phyloP scores from a whole-genome alignment of 176 grass and related monocot genomes.

The Canna indica region DNA sequence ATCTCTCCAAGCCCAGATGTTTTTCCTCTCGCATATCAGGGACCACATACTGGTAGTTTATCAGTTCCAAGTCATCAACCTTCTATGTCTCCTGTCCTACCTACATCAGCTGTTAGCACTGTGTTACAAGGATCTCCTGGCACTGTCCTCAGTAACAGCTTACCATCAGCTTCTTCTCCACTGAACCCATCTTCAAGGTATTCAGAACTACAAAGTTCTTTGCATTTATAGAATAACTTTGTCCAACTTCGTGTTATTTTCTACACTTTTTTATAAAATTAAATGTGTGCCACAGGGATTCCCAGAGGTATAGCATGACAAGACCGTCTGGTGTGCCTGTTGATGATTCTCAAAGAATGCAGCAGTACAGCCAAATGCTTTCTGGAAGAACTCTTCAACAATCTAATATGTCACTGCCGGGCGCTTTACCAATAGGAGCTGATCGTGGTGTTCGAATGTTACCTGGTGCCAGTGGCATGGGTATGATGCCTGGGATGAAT shows the following conservation, averaged over 20 bases:
- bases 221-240: slow-evolving; percentile 16
- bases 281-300: slow-evolving; percentile 40
- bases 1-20: slow-evolving; percentile 50
- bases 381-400: slow-evolving; percentile 68
- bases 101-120: slow-evolving; percentile 54
- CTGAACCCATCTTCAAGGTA: slow-evolving; percentile 63
- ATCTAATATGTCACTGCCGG: slow-evolving; percentile 45
- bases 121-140: slow-evolving; percentile 65
- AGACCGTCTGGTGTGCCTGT: slow-evolving; percentile 42
- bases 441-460: slow-evolving; percentile 68
- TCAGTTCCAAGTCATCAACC: slow-evolving; percentile 41
- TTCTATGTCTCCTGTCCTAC: slow-evolving; percentile 44
- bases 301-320: slow-evolving; percentile 54
- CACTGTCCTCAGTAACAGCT: slow-evolving; percentile 44
- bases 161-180: slow-evolving; percentile 44
- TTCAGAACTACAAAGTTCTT: slow-evolving; percentile 11
- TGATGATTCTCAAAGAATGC: slow-evolving; percentile 64
- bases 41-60: slow-evolving; percentile 52
- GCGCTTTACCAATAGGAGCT: slow-evolving; percentile 48
- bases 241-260: background rate
- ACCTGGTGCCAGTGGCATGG: slow-evolving; percentile 43
- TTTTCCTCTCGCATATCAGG: slow-evolving; percentile 45
- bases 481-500: slow-evolving; percentile 61
- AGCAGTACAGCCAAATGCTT: slow-evolving; percentile 68
- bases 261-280: background rate